These are phyloP conservation scores for Ligustrum vulgare DNA, from an alignment of 257 asterid species.

Conservation along the genomic window DNA sequence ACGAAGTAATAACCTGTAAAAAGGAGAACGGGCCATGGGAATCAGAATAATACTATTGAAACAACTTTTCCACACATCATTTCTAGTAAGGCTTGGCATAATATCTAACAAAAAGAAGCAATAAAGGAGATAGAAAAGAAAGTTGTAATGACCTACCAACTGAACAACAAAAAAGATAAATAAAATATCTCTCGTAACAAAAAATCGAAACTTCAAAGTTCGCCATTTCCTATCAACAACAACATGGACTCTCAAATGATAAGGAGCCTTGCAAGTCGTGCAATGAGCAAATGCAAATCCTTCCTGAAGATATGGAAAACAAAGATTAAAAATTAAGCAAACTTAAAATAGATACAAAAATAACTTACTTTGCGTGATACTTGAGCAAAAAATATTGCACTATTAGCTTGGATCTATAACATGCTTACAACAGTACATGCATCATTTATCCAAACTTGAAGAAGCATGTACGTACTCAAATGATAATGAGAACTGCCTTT, in stretches of 20 bases:
- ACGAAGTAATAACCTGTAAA: slow-evolving; percentile 64
- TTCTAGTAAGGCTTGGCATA: slow-evolving; percentile 13
- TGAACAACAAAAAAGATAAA: slow-evolving; percentile 84
- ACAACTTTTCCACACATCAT: not conserved
- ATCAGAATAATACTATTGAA: not conserved
- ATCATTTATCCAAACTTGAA: not conserved
- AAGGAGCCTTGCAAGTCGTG: slow-evolving; percentile 95
- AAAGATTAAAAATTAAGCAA: not conserved
- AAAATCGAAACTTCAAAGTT: slow-evolving; percentile 85
- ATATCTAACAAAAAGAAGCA: slow-evolving; percentile 7
- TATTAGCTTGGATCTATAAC: not conserved
- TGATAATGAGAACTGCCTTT: not conserved
- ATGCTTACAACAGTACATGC: not conserved
- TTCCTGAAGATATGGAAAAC: slow-evolving; percentile 55
- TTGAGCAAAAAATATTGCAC: not conserved
- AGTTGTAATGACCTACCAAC: slow-evolving; percentile 53
- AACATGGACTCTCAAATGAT: slow-evolving; percentile 79
- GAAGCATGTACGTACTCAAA: not conserved
- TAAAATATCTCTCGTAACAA: slow-evolving; percentile 88
- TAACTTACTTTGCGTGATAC: not conserved
- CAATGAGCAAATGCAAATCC: slow-evolving; percentile 95
- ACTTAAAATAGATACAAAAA: not conserved
- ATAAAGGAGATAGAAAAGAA: not conserved
- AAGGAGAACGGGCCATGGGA: slow-evolving; percentile 26
- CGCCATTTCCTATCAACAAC: slow-evolving; percentile 86